Base-by-base conservation (phyloP, 2,329 filamentous ascomycete species). In the Harringtonia aguacate region DNA sequence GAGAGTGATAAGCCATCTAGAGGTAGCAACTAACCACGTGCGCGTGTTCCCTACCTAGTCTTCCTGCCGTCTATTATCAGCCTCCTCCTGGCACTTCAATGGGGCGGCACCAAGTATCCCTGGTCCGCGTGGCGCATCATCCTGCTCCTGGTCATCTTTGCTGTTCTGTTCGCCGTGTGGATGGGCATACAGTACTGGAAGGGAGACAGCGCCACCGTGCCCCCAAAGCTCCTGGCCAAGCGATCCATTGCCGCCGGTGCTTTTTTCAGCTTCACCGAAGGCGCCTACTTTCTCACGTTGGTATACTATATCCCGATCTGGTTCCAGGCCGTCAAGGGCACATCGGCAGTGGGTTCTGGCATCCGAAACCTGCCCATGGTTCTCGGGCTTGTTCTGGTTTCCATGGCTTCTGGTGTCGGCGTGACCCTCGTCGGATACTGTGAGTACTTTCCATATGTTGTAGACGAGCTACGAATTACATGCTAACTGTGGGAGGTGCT, bases 71-170 rank as follows among this genome's bases (percentile, higher is more conserved):
- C 61, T 12, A 60, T 66, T 13, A 53, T 68, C 36, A 67, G 64
- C 45, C 60, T 69, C 8, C 52, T 69, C 1, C 54, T 72, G 17
- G 67, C 67, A 5, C 55, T 72, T 8, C 64, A 69, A 45, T 70
- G 65, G 65, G 62, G 62, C 41, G 62, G 61, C 20, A 55, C 49
- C 13, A 56, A 51, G 31, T 58, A 63, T 40, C 20, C 52, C 2
- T 65, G 62, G 62, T 46, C 44, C 28, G 52, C 48, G 40, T 53
- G 50, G 9, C 55, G 56, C 29, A 55, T 63, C 46, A 55, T 64
- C 30, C 54, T 50, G 8, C 56, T 64, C 5, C 49, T 64, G n/a
- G 52, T 58, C 36, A 35, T 58, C 10, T 61, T 35, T 34, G 39
- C 48, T 33, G 14, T 62, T 12, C 52, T 58, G 17, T 48, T 59